Percentiles rank a stretch among this genome's conserved stretches.
phyloP scores from a whole-genome alignment of 2,329 filamentous ascomycete species.

The Microdochium trichocladiopsis region DNA sequence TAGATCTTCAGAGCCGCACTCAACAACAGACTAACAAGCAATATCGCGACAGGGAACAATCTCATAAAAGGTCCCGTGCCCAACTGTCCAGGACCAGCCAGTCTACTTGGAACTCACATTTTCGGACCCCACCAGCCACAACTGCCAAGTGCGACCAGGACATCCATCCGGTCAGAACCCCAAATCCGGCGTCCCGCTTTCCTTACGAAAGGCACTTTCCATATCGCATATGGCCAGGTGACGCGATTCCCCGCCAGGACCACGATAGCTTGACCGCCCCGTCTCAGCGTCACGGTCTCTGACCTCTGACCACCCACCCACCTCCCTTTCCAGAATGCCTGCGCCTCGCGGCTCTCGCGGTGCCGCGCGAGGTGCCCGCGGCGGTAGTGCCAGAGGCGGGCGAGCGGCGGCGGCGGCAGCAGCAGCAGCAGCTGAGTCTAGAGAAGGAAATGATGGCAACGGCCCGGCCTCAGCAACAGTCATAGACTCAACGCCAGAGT shows the following conservation, averaged over 20 bases:
- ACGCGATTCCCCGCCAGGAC: too few species aligned
- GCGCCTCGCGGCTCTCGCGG: background rate
- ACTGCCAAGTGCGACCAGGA: too few species aligned
- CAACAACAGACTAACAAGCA: too few species aligned
- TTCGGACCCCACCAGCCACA: too few species aligned
- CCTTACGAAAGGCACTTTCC: background rate
- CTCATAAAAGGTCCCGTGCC: conserved; percentile 3
- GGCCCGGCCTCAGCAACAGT: background rate
- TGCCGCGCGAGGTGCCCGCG: background rate
- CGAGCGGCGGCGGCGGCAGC: background rate
- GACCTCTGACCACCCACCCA: too few species aligned
- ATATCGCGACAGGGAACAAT: too few species aligned
- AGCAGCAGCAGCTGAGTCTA: background rate
- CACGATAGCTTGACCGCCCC: too few species aligned
- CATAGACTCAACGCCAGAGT: background rate
- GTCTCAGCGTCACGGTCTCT: too few species aligned
- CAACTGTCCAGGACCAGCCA: too few species aligned
- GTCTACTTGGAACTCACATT: too few species aligned
- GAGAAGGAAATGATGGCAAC: background rate
- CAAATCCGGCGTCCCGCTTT: background rate
- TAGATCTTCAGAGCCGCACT: too few species aligned
- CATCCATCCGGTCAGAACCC: background rate
- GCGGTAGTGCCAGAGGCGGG: background rate
- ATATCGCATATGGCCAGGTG: background rate
- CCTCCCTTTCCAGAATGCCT: background rate